These are phyloP conservation scores for Malus sylvestris DNA, from an alignment of 306 rosid species.

Conservation along the genomic window DNA sequence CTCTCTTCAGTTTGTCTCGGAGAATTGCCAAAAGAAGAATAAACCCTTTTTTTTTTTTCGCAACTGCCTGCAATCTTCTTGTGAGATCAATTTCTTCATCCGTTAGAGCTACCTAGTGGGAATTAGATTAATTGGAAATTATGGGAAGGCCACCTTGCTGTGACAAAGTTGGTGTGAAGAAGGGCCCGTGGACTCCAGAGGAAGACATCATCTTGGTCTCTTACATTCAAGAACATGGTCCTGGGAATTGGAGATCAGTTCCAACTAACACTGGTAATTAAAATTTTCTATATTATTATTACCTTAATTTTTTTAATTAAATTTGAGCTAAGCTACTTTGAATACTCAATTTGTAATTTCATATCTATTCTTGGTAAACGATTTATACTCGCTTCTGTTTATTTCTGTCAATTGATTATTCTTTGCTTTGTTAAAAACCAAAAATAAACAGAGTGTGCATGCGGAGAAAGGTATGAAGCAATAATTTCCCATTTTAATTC, in stretches of 20 bases:
- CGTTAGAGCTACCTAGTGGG: background rate
- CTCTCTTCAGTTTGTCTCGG: background rate
- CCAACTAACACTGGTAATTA: constrained; percentile 65
- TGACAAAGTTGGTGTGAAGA: constrained; percentile 72
- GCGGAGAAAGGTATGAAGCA: too few species aligned
- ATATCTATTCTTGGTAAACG: too few species aligned
- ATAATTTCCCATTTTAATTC: background rate
- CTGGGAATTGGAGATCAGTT: constrained; percentile 95
- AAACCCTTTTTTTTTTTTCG: background rate
- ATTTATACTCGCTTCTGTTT: background rate
- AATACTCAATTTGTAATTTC: background rate
- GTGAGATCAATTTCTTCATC: background rate
- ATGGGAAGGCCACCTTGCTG: constrained; percentile 96
- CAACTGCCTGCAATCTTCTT: background rate
- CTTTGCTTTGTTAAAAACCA: too few species aligned
- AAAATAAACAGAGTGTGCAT: too few species aligned
- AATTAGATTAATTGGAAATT: background rate
- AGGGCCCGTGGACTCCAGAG: constrained; percentile 99
- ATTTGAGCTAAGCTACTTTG: background rate
- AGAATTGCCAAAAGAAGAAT: background rate
- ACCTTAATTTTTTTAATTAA: background rate
- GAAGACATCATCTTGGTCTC: constrained; percentile 89
- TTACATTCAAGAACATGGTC: constrained; percentile 85
- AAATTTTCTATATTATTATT: too few species aligned
- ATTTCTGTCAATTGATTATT: background rate